These are phyloP conservation scores for Claviceps africana DNA, from an alignment of 2,329 filamentous ascomycete genomes.

Conservation along the genomic window DNA sequence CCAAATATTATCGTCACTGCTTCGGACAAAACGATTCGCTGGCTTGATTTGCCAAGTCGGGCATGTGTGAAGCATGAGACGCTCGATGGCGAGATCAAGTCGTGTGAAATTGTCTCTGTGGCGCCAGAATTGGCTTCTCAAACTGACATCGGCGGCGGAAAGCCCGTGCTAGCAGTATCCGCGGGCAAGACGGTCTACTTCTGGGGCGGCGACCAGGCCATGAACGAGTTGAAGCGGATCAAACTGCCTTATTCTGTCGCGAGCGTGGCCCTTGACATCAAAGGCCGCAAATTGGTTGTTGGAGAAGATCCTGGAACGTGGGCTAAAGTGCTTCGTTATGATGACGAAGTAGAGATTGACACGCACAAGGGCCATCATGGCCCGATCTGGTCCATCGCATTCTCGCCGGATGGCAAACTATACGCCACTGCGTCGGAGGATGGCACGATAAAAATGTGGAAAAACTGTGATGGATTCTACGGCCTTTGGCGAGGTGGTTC, in stretches of 20 bases:
- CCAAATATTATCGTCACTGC: conserved; percentile 83
- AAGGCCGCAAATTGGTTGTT: conserved; percentile 70
- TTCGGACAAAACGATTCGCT: conserved; percentile 80
- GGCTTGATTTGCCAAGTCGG: conserved; percentile 78
- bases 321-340: conserved; percentile 89
- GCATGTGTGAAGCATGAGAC: conserved; percentile 61
- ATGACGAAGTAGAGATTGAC: conserved; percentile 71
- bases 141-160: conserved; percentile 51
- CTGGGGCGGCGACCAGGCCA: conserved; percentile 64
- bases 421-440: conserved; percentile 96
- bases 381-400: conserved; percentile 90
- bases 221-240: conserved; percentile 61
- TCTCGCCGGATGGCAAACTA: conserved; percentile 87
- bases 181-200: conserved; percentile 93
- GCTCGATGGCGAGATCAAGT: conserved; percentile 76
- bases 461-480: conserved; percentile 53
- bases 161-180: conserved; percentile 69
- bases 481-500: conserved; percentile 47
- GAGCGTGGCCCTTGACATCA: conserved; percentile 76
- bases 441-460: conserved; percentile 89
- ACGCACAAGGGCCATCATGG: conserved; percentile 95
- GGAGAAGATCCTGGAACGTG: conserved; percentile 87
- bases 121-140: conserved; percentile 43
- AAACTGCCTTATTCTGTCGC: conserved; percentile 74
- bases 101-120: conserved; percentile 73